Base-by-base conservation (phyloP, 1,284 basidiomycete species). In the Rhodotorula glutinis region DNA sequence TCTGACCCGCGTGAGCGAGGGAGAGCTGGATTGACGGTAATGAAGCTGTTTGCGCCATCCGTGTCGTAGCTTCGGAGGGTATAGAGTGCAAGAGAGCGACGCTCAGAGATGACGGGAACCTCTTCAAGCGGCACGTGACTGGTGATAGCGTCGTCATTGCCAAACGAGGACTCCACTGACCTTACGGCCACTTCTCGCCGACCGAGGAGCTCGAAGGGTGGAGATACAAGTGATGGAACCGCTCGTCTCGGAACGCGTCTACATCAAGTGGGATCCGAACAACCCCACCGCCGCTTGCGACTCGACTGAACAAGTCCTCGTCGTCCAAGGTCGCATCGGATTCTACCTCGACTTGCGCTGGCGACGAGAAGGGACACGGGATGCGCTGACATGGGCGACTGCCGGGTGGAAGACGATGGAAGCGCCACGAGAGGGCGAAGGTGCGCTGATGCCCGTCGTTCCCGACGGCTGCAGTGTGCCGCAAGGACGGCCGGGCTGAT, bases 331-430 rank as follows among this genome's bases (percentile, higher is more conserved):
- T 4, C 41, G 60, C 0, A 41, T 25, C 13, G 64, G 64, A n/a
- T 57, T 51, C 59, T 68, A 59, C 47, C 40, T 68, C 56, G 66
- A 68, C 27, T 29, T 68, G 40, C 58, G 66, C 14, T 43, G 16
- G 2, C 4, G 5, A 17, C 17, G 25, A 21, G 16, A 17, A 19
- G 23, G 13, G 14, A 8, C 23, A 17, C 38, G 23, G 13, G 14
- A 16, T n/a, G 8, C 7, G 27, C 41, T 61, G 7, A 52, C 33
- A 14, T 68, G 66, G 66, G 66, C 66, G 4, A 62, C 63, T 11
- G 62, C 60, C 1, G 66, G 66, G 7, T 43, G 44, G 46, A 68
- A 68, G 47, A 41, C 14, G 33, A 8, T 62, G 9, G 43, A 60
- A 8, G 25, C 54, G 38, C 3, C 49, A 44, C 19, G 33, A 57